Base-by-base conservation (phyloP, 208 protist species). In the Entamoeba invadens region DNA sequence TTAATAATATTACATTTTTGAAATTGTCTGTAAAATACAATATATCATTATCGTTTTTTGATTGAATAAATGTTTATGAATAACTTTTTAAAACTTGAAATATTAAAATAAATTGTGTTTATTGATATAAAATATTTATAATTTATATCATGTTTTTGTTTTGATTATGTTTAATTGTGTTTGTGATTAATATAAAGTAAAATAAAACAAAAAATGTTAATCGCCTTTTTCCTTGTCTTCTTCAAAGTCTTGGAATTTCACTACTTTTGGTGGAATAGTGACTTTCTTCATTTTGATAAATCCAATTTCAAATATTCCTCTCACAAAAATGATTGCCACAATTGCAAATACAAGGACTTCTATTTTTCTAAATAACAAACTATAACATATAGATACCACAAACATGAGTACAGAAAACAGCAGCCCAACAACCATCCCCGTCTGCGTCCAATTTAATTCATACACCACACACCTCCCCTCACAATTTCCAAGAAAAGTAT, bases 401-500 rank as follows among this genome's bases (percentile, higher is more conserved):
- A 57, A 57, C 25, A 18, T 42, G 4, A 77, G 0, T 1, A 77
- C 21, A n/a, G 57, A 8, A 42, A 77, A n/a, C 10, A 77, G 10
- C 38, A 77, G 38, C 1, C 31, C 25, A n/a, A 18, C 57, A 77
- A 77, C 21, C 38, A 77, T 42, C 3, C 57, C 57, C 38, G 25
- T 77, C 6, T 77, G 25, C 57, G 38, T 77, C 38, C 57, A 18
- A n/a, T 77, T 77, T n/a, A 77, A 77, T n/a, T 77, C 16, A 31
- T 77, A 77, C 10, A 8, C 21, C 1, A n/a, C 38, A n/a, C 21
- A 42, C 6, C 5, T 77, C 38, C 57, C 57, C 38, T 77, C 16
- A 31, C 21, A 47, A 92, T 46, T 47, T 42, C 45, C 45, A 42
- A 96, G 45, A 38, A 95, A 44, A 0, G 95, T 5, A 92, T 96